Conservation (phyloP, 1,284 basidiomycete species). For the Cutaneotrichosporon sp. region DNA sequence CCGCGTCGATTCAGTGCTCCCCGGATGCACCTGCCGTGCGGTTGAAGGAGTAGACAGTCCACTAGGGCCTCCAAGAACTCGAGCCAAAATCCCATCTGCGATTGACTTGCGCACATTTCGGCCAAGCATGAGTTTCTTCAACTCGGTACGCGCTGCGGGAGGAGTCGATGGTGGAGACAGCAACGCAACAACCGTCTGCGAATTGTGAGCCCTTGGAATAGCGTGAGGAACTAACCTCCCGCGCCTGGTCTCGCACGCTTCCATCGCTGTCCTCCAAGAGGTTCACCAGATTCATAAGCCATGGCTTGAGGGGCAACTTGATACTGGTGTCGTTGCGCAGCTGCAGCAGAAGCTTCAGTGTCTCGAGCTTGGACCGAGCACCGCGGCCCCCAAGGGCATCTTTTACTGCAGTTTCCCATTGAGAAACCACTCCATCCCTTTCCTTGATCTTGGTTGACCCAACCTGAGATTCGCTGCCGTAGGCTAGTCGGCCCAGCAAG, state of each 20-base stretch:
- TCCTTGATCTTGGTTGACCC: constrained; percentile 58
- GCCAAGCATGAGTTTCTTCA: constrained; percentile 85
- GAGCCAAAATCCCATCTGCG: constrained; percentile 50
- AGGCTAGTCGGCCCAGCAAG: constrained; percentile 29
- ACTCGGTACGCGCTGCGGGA: constrained; percentile 78
- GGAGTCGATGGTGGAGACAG: constrained; percentile 76
- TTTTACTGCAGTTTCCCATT: constrained; percentile 70
- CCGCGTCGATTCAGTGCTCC: neutral
- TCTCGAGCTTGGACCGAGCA: constrained; percentile 58
- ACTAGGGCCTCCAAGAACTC: constrained; percentile 39
- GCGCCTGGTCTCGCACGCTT: constrained; percentile 78
- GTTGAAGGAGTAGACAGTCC: constrained; percentile 7
- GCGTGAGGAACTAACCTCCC: constrained; percentile 41
- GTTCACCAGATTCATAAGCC: constrained; percentile 73
- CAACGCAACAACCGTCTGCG: constrained; percentile 69
- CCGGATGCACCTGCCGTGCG: neutral
- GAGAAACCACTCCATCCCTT: constrained; percentile 64
- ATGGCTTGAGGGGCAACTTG: constrained; percentile 75
- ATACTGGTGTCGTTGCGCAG: constrained; percentile 72
- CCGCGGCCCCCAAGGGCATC: constrained; percentile 71
- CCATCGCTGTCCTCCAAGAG: constrained; percentile 85
- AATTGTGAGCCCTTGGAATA: neutral
- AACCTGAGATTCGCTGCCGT: constrained; percentile 13
- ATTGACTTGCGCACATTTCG: constrained; percentile 82
- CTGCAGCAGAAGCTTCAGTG: constrained; percentile 33